Base-by-base conservation (phyloP, 1,284 basidiomycete genomes). In the Xerocomus nothofagi region DNA sequence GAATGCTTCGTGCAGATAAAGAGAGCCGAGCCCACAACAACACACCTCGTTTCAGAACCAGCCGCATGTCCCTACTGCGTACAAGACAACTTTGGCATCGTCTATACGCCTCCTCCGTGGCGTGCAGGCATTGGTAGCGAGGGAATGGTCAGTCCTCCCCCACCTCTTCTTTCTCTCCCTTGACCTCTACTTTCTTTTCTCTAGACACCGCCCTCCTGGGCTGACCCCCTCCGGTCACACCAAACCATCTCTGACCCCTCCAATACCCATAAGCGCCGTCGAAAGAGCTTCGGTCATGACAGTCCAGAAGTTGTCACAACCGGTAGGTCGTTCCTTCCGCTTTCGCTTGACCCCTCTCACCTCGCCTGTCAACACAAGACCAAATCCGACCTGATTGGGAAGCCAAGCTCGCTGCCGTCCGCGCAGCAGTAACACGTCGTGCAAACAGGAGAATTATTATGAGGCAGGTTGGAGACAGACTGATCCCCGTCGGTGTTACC, bases 1-100 rank as follows among this genome's bases (percentile, higher is more conserved):
- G 96, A 99, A 71, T 99, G 96, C 69, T 99, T 99, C 66, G 94
- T 98, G 15, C 95, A 98, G 73, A 98, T 99, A 74, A 98, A 98
- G 74, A 88, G 96, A 47, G 83, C 81, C 42, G 97, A 99, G 61
- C 93, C 96, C 5, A 95, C 92, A 0, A 78, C 91, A 4, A 96
- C 93, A 0, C 93, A 97, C 70, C 76, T 96, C 43, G 90, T 91
- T 27, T 93, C 92, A 14, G 96, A 98, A 62, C 91, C 95, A 0
- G 93, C 95, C 4, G 88, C 91, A 6, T 99, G 96, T 69, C 96
- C 96, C 3, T 99, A 93, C 68, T 99, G 96, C 65, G 92, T 98
- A 38, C 93, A 97, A 70, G 86, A 93, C 39, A 93, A 98, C 69
- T 99, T 99, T 71, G 96, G 96, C 30, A 78, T 98, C 41, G 84